Base-by-base conservation (phyloP, 108 stramenopile species). In the Aurantiochytrium sp. region DNA sequence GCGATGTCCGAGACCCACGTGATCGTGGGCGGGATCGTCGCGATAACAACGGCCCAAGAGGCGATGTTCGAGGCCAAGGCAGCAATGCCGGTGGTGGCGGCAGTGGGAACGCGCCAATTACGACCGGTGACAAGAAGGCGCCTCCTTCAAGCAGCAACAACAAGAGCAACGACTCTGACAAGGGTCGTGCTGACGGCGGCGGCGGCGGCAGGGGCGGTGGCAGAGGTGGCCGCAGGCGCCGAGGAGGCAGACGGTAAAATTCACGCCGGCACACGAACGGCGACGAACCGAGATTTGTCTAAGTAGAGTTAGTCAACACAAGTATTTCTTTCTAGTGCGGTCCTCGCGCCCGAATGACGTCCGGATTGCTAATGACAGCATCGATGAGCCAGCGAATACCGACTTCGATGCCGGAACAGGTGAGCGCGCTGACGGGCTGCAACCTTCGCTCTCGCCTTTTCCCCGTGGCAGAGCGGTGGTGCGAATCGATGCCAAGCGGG, bases 361-460 rank as follows among this genome's bases (percentile, higher is more conserved):
- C 76, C n/a, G 76, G 76, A 83, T 83, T 83, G 51, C 49, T 87
- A 5, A 87, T 16, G 43, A 43, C 87, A 10, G 23, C 12, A 6
- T 87, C 42, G 14, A 87, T 23, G 87, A 87, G 87, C 87, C 87
- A 87, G 43, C 58, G 55, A 59, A 87, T 59, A 16, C 87, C 87
- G 12, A 59, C 87, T 28, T 87, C 87, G 16, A 87, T 58, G 5
- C 87, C 87, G 12, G 55, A 58, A 0, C 87, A 58, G 0, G 55
- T 87, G 28, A 87, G 87, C 29, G 87, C 87, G 23, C 87, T 58
- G 28, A 87, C 87, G 25, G 55, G 28, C 87, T 87, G 87, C 23
- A 58, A 18, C 23, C 87, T 87, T 18, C 51, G 12, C 12, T 83
- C 76, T 4, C 76, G 45, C 51, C 76, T 83, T 23, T 45, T 21